Base-by-base conservation (phyloP, 1,284 basidiomycete species). In the Pseudozyma pruni region DNA sequence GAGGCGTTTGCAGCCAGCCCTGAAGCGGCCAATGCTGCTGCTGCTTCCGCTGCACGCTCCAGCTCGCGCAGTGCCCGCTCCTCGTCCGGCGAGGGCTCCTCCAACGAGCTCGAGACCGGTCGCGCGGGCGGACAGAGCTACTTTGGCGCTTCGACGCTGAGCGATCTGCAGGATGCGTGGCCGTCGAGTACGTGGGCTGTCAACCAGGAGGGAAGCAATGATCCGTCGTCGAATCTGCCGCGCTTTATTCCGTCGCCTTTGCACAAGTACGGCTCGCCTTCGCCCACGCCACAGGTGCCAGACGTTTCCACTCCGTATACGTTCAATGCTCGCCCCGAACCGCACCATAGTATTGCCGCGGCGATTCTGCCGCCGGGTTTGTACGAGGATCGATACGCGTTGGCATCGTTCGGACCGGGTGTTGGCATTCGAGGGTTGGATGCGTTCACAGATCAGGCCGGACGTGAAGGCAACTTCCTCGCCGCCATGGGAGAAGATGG, bases 361-460 rank as follows among this genome's bases (percentile, higher is more conserved):
- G 43, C 70, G 5, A 72, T 63, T 19, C 27, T 74, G 31, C 54
- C 62, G 1, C 74, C 76, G 5, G 76, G 76, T 16, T 35, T 78
- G 22, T 68, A 78, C 54, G 59, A 57, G 20, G 58, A 76, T 23
- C 51, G 58, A 10, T 76, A 68, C 40, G 60, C 70, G 20, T 49
- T 76, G 6, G 71, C 63, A 2, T 66, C 66, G 2, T 73, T 78
- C 11, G 76, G 74, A 8, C 76, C 76, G 11, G 76, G 76, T 14
- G 71, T 62, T 6, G 70, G 66, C 27, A 67, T 76, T 31, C 68
- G 74, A 7, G 69, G 45, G 2, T 39, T 78, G 8, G 76, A 78
- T 22, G 58, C 64, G 3, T 76, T 63, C 45, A 78, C 76, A 4
- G 74, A 75, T 40, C 55, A 54, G n/a, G 74, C 68, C 4, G 76